These are phyloP conservation scores for Cordyceps cateniannulata DNA, from an alignment of 2,329 filamentous ascomycete species.

Conservation along the genomic window DNA sequence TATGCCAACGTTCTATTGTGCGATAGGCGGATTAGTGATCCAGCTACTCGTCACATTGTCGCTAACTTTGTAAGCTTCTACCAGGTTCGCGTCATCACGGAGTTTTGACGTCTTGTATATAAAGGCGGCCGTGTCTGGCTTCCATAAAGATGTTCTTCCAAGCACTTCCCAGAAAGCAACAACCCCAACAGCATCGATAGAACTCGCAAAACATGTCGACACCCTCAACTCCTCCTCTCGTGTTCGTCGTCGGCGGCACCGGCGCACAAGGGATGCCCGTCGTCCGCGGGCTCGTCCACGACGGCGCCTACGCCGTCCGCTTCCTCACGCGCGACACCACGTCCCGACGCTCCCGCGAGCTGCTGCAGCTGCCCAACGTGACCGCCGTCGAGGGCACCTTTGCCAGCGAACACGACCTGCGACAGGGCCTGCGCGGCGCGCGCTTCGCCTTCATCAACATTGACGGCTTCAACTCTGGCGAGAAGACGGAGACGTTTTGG, in stretches of 20 bases:
- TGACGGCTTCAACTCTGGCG: conserved; percentile 46
- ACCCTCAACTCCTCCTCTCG: conserved; percentile 11
- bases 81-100: not conserved
- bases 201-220: not conserved
- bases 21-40: conserved; percentile 1
- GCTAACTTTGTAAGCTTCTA: not conserved
- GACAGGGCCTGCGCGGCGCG: conserved; percentile 36
- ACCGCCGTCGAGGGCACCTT: conserved; percentile 41
- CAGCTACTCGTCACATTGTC: not conserved
- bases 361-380: conserved; percentile 38
- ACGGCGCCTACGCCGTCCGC: conserved; percentile 37
- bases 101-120: not conserved
- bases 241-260: conserved; percentile 41
- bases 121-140: not conserved
- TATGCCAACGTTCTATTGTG: not conserved
- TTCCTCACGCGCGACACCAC: conserved; percentile 41
- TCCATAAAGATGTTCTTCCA: not conserved
- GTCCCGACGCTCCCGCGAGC: conserved; percentile 33
- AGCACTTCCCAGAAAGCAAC: not conserved
- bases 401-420: conserved; percentile 37
- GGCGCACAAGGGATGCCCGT: conserved; percentile 46
- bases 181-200: not conserved
- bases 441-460: conserved; percentile 48
- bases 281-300: conserved; percentile 33
- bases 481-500: conserved; percentile 46